Evolutionary conservation across 441 rosid genomes (phyloP), one percentile per base, ranked within the genome.

Genomic region (Metrosideros polymorpha): DNA sequence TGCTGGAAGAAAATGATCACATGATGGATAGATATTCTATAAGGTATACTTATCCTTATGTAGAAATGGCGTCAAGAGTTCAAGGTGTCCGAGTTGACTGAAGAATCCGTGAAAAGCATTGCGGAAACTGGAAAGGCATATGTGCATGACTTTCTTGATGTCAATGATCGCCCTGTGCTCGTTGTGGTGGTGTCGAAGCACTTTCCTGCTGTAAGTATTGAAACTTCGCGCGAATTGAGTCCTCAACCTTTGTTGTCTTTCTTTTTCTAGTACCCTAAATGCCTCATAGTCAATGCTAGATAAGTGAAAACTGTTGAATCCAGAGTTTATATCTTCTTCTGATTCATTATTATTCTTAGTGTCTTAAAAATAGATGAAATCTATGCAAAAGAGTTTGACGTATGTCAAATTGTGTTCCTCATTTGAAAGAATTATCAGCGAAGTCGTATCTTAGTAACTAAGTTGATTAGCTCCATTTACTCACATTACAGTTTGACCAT

Each of bases 31-130:
- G 45, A 35, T 89, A 89, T 76, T 91, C 92, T 91, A 71, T 91
- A 85, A 83, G 86, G 86, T 83, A 45, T 84, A n/a, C 54, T 39
- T 47, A 52, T 52, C n/a, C 45, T 18, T 19, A 50, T 30, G 25
- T 87, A 96, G 99, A 94, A 92, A 94, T 98, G 99, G 99, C 96
- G 93, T 57, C 93, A 91, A 85, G 98, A 95, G 83, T 98, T 96
- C 92, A 88, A 91, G 63, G 96, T 94, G 85, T 87, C 94, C 84
- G 93, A 95, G 88, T 87, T 95, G 88, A 91, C 94, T 25, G 94
- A 95, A 86, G 98, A 94, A 86, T 91, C 93, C 4, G 92, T 96
- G 85, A 92, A 90, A 91, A 85, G 82, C 7, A 88, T 94, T 32
- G 96, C 97, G 32, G 87, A 82, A 22, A 93, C 99, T n/a, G 99